These are phyloP conservation scores for Silene noctiflora DNA, from an alignment of 179 eudicot genomes.

Conservation along the genomic window DNA sequence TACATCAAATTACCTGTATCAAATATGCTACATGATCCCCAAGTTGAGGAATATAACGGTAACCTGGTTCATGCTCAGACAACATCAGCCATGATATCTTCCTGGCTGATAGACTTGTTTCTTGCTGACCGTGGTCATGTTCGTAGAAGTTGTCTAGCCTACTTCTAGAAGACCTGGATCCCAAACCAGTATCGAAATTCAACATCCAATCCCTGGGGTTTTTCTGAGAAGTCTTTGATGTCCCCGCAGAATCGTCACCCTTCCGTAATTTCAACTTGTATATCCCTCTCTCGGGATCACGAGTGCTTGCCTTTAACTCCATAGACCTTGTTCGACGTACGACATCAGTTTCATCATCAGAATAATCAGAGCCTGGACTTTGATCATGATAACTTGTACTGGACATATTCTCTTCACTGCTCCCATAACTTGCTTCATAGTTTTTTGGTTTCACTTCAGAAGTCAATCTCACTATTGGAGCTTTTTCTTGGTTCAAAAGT, in stretches of 20 bases:
- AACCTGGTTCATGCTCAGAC: constrained; percentile 67
- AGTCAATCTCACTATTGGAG: constrained; percentile 27
- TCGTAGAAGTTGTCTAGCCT: constrained; percentile 39
- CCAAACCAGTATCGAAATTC: constrained; percentile 28
- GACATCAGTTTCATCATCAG: constrained; percentile 46
- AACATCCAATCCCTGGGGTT: constrained; percentile 38
- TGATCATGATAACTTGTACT: constrained; percentile 31
- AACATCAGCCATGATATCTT: constrained; percentile 80
- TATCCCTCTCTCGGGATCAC: constrained; percentile 30
- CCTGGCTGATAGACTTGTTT: constrained; percentile 38
- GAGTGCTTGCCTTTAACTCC: constrained; percentile 45
- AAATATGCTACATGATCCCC: constrained; percentile 84
- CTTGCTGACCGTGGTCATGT: constrained; percentile 41
- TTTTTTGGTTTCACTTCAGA: constrained; percentile 19
- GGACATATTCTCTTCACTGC: constrained; percentile 41
- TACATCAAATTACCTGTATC: constrained; percentile 61
- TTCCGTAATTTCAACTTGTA: constrained; percentile 35
- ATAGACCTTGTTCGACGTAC: constrained; percentile 60
- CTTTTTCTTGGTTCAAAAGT: constrained; percentile 29
- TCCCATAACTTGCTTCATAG: constrained; percentile 28
- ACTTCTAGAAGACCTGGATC: constrained; percentile 55
- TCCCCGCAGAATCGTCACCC: constrained; percentile 36
- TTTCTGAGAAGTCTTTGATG: constrained; percentile 35
- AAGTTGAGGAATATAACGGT: constrained; percentile 77
- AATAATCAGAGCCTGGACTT: constrained; percentile 37